Conservation (phyloP, 257 asterid genomes). For the Ocimum tenuiflorum region DNA sequence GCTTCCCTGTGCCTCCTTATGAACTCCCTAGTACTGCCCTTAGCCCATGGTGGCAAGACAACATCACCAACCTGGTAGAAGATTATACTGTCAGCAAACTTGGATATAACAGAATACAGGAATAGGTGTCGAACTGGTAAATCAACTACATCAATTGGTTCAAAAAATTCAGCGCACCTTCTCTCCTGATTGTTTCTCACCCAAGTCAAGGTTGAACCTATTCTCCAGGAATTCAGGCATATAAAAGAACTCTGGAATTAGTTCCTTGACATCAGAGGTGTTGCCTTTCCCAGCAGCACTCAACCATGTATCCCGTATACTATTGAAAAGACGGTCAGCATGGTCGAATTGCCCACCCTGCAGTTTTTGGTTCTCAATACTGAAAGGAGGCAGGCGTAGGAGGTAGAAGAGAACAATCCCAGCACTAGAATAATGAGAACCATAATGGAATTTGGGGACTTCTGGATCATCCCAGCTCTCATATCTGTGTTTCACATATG, state of each 20-base stretch:
- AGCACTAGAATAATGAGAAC: conserved; percentile 98
- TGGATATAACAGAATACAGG: background rate
- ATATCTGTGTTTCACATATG: conserved; percentile 36
- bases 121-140: background rate
- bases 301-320: conserved; percentile 83
- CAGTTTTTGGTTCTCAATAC: conserved; percentile 81
- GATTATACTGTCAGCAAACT: conserved; percentile 22
- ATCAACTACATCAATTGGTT: background rate
- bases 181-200: conserved; percentile 99
- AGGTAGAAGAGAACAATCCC: conserved; percentile 99
- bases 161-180: conserved; percentile 50
- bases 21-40: conserved; percentile 86
- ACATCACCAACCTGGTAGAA: conserved; percentile 81
- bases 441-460: conserved; percentile 96
- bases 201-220: conserved; percentile 84
- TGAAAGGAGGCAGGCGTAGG: conserved; percentile 89
- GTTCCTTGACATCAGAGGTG: conserved; percentile 97
- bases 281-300: conserved; percentile 99
- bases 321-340: conserved; percentile 97
- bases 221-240: conserved; percentile 93
- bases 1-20: conserved; percentile 93
- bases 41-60: conserved; percentile 93
- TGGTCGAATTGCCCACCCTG: conserved; percentile 99
- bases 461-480: conserved; percentile 99
- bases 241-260: conserved; percentile 94